A percentile compares a stretch with the other conserved stretches of the same genome.
These are phyloP conservation scores for Uronychia setigera DNA, from an alignment of 73 alveolate genomes.

Conservation along the genomic window DNA sequence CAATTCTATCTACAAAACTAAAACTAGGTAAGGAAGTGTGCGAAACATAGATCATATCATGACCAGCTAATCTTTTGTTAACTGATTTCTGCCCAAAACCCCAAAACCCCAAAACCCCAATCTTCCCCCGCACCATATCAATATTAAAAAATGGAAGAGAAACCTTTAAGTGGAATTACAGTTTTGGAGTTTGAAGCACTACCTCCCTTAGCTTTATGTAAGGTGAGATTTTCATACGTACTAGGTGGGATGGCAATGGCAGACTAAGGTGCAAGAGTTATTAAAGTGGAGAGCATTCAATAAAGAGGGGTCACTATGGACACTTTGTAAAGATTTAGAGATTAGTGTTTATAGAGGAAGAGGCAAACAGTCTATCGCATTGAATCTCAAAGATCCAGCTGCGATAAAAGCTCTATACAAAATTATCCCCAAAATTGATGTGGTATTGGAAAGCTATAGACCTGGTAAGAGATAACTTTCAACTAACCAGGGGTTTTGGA, in stretches of 20 bases:
- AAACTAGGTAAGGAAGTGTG: not conserved
- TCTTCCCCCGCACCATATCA: constrained; percentile 20
- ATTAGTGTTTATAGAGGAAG: constrained; percentile 11
- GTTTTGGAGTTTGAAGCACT: constrained; percentile 60
- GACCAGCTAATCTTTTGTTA: constrained; percentile 46
- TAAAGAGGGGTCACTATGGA: too few species aligned
- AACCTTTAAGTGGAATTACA: constrained; percentile 47
- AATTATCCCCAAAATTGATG: constrained; percentile 38
- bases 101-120: constrained; percentile 42
- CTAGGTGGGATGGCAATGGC: constrained; percentile 63
- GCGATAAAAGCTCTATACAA: constrained; percentile 15
- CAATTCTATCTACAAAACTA: not conserved
- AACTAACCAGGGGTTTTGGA: constrained; percentile 39
- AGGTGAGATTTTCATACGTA: too few species aligned
- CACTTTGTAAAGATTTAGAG: too few species aligned
- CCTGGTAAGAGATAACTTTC: constrained; percentile 21
- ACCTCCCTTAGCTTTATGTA: constrained; percentile 43
- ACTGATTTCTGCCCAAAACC: constrained; percentile 56
- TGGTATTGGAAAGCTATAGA: constrained; percentile 56
- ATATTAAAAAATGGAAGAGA: too few species aligned
- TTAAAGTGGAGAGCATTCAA: constrained; percentile 10
- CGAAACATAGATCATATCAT: constrained; percentile 52
- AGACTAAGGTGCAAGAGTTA: constrained; percentile 56
- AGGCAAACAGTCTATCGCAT: constrained; percentile 35
- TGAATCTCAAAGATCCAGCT: constrained; percentile 20